These are phyloP conservation scores for Xylaria grammica DNA, from an alignment of 495 filamentous ascomycete species.

Conservation along the genomic window DNA sequence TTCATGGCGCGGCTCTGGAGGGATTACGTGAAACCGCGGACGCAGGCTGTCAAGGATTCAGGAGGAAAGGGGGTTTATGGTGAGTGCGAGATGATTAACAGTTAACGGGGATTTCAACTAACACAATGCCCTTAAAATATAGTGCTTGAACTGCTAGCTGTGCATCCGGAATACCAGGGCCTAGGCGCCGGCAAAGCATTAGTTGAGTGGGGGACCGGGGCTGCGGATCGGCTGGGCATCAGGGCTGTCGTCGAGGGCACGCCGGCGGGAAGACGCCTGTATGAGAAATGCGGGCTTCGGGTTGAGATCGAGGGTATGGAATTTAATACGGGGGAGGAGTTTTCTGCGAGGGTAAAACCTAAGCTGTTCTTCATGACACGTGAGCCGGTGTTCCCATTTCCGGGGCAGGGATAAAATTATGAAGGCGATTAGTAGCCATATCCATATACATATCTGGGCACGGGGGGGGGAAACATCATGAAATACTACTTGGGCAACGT, in stretches of 20 bases:
- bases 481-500: no score
- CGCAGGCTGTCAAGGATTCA: conserved; percentile 20
- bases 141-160: conserved; percentile 56
- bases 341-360: conserved; percentile 23
- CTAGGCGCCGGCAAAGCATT: conserved; percentile 58
- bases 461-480: no score
- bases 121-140: neutral
- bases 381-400: conserved; percentile 24
- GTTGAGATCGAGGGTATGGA: conserved; percentile 30
- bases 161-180: conserved; percentile 53
- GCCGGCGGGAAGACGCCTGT: conserved; percentile 26
- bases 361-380: conserved; percentile 32
- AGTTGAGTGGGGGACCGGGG: conserved; percentile 54
- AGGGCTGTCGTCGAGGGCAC: conserved; percentile 35
- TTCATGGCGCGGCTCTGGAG: conserved; percentile 32
- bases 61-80: conserved; percentile 26
- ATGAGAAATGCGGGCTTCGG: conserved; percentile 32
- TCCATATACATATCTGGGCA: no score
- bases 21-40: conserved; percentile 30
- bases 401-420: no score
- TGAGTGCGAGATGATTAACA: conserved; percentile 2
- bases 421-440: no score
- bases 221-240: conserved; percentile 43
- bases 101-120: neutral
- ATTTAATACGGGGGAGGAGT: conserved; percentile 28